Conservation (phyloP, 345 rosid species). For the Gossypium turneri region DNA sequence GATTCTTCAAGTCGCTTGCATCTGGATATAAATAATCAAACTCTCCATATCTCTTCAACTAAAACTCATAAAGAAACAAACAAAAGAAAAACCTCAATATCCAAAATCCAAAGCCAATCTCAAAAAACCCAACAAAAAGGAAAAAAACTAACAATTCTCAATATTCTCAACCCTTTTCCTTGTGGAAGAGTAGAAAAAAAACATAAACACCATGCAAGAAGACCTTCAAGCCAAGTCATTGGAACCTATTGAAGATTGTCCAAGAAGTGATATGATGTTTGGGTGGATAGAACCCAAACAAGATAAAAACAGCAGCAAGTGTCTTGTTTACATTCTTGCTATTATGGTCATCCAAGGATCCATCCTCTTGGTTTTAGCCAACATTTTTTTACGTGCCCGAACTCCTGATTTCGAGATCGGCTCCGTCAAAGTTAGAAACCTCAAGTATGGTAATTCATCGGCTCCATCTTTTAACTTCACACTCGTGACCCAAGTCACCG, state of each 20-base stretch:
- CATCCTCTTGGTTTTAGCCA: constrained; percentile 16
- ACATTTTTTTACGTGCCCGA: constrained; percentile 22
- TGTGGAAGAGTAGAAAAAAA: no score
- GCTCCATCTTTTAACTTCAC: constrained; percentile 29
- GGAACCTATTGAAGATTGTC: constrained; percentile 16
- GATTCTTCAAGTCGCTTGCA: not conserved
- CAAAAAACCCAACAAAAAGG: not conserved
- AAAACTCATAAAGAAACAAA: not conserved
- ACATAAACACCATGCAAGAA: constrained; percentile 14
- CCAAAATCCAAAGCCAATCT: not conserved
- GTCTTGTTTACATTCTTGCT: constrained; percentile 31
- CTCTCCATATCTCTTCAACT: not conserved
- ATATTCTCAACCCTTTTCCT: not conserved
- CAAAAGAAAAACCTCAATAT: not conserved
- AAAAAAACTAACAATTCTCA: not conserved
- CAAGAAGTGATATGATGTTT: constrained; percentile 28
- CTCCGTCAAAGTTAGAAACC: constrained; percentile 22
- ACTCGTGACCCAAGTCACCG: constrained; percentile 20
- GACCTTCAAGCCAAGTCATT: constrained; percentile 13
- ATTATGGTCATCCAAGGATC: constrained; percentile 22
- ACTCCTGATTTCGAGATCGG: constrained; percentile 27
- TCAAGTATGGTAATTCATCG: constrained; percentile 19
- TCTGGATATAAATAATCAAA: not conserved
- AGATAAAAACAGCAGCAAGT: constrained; percentile 27
- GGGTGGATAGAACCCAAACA: not conserved